These are phyloP conservation scores for Hypomyces perniciosus DNA, from an alignment of 2,329 filamentous ascomycete genomes.

Conservation along the genomic window DNA sequence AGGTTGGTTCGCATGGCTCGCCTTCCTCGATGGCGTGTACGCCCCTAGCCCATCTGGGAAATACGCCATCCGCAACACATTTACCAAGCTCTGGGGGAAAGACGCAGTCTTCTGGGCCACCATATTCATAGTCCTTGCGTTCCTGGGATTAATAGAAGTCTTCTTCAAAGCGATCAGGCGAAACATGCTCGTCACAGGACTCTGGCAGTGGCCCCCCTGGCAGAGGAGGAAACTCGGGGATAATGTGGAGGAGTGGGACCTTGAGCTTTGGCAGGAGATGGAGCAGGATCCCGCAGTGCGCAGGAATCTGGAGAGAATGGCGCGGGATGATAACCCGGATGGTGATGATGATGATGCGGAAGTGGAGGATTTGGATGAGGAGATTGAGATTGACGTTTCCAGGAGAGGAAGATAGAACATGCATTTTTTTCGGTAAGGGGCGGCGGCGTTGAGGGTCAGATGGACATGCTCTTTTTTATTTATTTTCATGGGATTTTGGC, in stretches of 20 bases:
- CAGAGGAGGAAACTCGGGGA: constrained; percentile 26
- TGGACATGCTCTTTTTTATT: background rate
- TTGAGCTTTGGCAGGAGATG: constrained; percentile 54
- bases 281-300: constrained; percentile 44
- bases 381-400: constrained; percentile 11
- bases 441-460: background rate
- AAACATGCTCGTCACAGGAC: constrained; percentile 38
- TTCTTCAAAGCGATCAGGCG: constrained; percentile 47
- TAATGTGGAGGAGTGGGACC: constrained; percentile 44
- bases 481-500: background rate
- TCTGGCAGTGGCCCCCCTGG: constrained; percentile 45
- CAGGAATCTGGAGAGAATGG: constrained; percentile 37
- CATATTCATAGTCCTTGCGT: constrained; percentile 55
- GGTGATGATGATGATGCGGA: constrained; percentile 18
- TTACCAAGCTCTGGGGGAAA: constrained; percentile 59
- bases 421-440: background rate
- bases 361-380: constrained; percentile 19
- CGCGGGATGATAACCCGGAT: constrained; percentile 26
- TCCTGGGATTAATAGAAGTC: constrained; percentile 60
- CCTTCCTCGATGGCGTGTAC: constrained; percentile 63
- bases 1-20: constrained; percentile 71
- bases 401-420: background rate
- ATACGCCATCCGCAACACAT: constrained; percentile 65
- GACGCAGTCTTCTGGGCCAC: constrained; percentile 70
- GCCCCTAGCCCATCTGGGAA: constrained; percentile 37